Percentiles rank a stretch among this genome's conserved stretches.
Evolutionary conservation across 1,139 yeast species (phyloP).

Genomic region (Saccharomyces hybrid): DNA sequence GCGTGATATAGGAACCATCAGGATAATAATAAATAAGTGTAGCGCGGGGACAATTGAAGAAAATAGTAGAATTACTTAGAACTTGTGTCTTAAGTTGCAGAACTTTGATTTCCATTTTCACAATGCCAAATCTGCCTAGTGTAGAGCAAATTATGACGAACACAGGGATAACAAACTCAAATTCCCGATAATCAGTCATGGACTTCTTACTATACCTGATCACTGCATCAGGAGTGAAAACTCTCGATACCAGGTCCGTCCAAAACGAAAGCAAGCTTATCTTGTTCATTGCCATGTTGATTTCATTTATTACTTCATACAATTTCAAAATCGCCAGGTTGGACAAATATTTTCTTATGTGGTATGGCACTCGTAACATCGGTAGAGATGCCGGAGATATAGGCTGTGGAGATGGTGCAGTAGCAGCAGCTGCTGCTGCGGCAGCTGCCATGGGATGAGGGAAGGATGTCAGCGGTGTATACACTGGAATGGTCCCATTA

Average conservation of each 20-base stretch:
- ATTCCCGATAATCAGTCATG: slow-evolving; percentile 44
- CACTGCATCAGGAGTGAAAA: slow-evolving; percentile 43
- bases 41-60: slow-evolving; percentile 53
- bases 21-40: slow-evolving; percentile 47
- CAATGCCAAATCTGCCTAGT: slow-evolving; percentile 46
- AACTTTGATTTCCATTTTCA: slow-evolving; percentile 48
- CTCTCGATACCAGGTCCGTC: slow-evolving; percentile 41
- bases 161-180: slow-evolving; percentile 55
- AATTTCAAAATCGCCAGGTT: slow-evolving; percentile 18
- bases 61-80: slow-evolving; percentile 56
- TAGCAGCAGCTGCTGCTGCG: slow-evolving; percentile 11
- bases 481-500: neutral
- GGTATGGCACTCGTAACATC: slow-evolving; percentile 4
- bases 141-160: slow-evolving; percentile 61
- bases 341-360: slow-evolving; percentile 15
- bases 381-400: slow-evolving; percentile 5
- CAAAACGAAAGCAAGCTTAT: slow-evolving; percentile 40
- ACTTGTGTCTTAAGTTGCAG: slow-evolving; percentile 63
- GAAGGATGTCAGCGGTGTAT: neutral
- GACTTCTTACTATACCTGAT: slow-evolving; percentile 40
- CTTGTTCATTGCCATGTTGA: slow-evolving; percentile 19
- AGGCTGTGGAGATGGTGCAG: slow-evolving; percentile 4
- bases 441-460: slow-evolving; percentile 10
- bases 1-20: slow-evolving; percentile 64
- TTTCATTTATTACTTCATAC: slow-evolving; percentile 14